Conservation (phyloP, 768 basidiomycete species). For the Daedaleopsis nitida region DNA sequence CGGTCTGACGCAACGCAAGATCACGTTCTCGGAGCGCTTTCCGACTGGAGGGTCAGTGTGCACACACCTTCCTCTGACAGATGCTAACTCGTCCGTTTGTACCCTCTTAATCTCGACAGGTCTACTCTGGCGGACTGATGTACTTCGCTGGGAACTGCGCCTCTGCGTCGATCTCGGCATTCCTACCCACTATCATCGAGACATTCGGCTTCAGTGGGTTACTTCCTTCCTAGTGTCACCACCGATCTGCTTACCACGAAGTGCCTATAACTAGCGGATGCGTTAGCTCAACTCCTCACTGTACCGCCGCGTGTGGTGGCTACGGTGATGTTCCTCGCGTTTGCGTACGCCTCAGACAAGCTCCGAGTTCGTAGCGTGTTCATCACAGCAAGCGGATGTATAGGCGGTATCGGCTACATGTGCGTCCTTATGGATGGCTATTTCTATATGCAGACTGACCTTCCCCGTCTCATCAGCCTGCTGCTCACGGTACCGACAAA, state of each 20-base stretch:
- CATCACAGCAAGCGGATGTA: conserved; percentile 45
- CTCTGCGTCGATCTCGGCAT: conserved; percentile 78
- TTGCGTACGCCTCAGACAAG: conserved; percentile 66
- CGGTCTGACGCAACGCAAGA: conserved; percentile 35
- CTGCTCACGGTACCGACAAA: conserved; percentile 57
- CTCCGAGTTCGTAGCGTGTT: conserved; percentile 60
- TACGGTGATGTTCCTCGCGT: conserved; percentile 56
- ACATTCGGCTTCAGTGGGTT: conserved; percentile 71
- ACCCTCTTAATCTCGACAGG: conserved; percentile 32
- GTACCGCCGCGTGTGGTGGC: conserved; percentile 84
- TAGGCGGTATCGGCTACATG: conserved; percentile 67
- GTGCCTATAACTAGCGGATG: conserved; percentile 47
- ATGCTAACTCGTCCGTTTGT: neutral
- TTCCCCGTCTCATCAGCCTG: conserved; percentile 38
- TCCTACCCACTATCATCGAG: conserved; percentile 79
- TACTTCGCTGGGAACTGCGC: conserved; percentile 81
- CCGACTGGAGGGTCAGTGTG: conserved; percentile 57
- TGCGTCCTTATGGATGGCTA: conserved; percentile 33
- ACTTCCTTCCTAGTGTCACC: neutral
- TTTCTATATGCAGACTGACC: neutral
- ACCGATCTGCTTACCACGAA: neutral
- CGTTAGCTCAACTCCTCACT: conserved; percentile 70
- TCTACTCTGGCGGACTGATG: conserved; percentile 67
- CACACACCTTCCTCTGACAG: neutral
- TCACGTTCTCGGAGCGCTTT: conserved; percentile 62